Conservation (phyloP, 1,139 yeast species). For the Blastobotrys aristatus region DNA sequence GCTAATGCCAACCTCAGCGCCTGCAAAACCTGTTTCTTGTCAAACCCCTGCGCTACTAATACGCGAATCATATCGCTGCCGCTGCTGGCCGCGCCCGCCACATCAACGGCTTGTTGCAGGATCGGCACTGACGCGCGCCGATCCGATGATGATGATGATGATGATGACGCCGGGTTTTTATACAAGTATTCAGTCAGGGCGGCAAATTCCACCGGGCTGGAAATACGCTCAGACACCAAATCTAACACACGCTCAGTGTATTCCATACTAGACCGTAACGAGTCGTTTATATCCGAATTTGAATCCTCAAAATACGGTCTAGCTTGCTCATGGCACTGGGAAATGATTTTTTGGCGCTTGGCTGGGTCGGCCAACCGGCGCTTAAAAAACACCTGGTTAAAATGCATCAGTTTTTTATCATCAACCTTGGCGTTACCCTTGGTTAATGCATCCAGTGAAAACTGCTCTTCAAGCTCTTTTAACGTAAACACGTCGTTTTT, state of each 20-base stretch:
- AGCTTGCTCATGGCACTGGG: constrained; percentile 17
- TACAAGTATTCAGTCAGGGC: constrained; percentile 21
- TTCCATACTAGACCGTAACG: constrained; percentile 10
- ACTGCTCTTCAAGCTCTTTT: constrained; percentile 45
- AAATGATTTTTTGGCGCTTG: constrained; percentile 17
- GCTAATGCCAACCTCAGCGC: constrained; percentile 66
- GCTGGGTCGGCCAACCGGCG: constrained; percentile 26
- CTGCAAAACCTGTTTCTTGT: constrained; percentile 46
- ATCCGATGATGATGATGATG: neutral
- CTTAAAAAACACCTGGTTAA: constrained; percentile 61
- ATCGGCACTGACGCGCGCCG: neutral
- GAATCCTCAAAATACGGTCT: constrained; percentile 1
- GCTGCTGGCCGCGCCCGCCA: neutral
- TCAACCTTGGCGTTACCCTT: constrained; percentile 93
- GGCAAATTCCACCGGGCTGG: constrained; percentile 22
- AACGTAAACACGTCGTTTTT: constrained; percentile 52
- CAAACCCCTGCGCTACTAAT: constrained; percentile 1
- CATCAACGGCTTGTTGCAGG: neutral
- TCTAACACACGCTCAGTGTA: constrained; percentile 21
- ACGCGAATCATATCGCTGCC: neutral
- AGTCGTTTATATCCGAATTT: constrained; percentile 18
- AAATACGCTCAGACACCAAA: constrained; percentile 19
- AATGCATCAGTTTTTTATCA: constrained; percentile 62
- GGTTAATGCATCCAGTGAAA: constrained; percentile 66
- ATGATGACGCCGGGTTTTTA: constrained; percentile 18